Evolutionary conservation across 306 rosid genomes (phyloP).

Genomic region (Morella rubra): DNA sequence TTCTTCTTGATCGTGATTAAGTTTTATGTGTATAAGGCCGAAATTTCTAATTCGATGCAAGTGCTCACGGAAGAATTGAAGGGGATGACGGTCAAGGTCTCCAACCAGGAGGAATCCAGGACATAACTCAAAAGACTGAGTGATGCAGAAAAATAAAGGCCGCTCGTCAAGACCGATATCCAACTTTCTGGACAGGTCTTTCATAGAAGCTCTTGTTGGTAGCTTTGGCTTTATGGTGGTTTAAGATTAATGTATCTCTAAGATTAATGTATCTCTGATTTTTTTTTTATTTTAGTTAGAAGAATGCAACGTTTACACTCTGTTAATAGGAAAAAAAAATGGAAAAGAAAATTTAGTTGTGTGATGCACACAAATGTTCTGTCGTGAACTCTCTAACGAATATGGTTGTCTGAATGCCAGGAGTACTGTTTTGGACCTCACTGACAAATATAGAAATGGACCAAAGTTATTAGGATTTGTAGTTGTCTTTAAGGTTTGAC

Average conservation of each 20-base stretch:
- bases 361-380: too few relatives aligned
- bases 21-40: conserved; percentile 69
- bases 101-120: conserved; percentile 11
- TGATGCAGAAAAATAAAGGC: neutral
- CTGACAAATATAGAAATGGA: too few relatives aligned
- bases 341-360: too few relatives aligned
- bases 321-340: neutral
- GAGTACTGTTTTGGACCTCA: neutral
- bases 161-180: neutral
- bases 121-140: neutral
- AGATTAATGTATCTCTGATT: too few relatives aligned
- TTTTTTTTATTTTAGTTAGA: neutral
- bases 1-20: conserved; percentile 39
- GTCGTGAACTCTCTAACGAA: too few relatives aligned
- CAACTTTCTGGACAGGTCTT: neutral
- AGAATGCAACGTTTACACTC: neutral
- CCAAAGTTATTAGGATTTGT: too few relatives aligned
- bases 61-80: conserved; percentile 61
- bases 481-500: too few relatives aligned
- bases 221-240: neutral
- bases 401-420: neutral
- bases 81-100: conserved; percentile 30
- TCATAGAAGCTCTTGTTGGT: neutral
- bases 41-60: conserved; percentile 71
- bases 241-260: neutral